phyloP scores from a whole-genome alignment of 139 green algal genomes.

The Coelastrella sp. region DNA sequence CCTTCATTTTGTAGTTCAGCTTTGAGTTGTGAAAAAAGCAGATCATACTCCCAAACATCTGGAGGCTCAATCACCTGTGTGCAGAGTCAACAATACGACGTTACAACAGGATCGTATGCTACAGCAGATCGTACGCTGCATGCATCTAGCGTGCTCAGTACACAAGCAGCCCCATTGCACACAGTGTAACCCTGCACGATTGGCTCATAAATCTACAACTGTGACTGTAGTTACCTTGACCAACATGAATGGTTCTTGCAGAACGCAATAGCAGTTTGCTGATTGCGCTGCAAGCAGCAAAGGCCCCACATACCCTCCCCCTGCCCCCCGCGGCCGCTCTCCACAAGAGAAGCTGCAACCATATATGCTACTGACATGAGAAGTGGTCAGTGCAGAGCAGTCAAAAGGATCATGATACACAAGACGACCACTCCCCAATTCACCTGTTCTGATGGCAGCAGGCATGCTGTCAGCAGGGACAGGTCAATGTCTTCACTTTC shows the following conservation, averaged over 20 bases:
- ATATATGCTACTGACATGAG: neutral
- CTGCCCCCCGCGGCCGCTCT: too few species aligned
- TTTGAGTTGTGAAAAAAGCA: constrained; percentile 45
- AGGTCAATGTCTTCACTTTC: constrained; percentile 63
- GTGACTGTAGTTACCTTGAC: too few species aligned
- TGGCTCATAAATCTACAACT: too few species aligned
- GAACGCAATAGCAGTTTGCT: too few species aligned
- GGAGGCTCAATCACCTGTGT: constrained; percentile 39
- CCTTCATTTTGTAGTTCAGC: constrained; percentile 24
- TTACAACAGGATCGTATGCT: neutral
- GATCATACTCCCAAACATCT: constrained; percentile 35
- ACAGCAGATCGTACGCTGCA: neutral
- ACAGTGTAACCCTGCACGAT: too few species aligned
- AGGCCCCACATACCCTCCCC: too few species aligned
- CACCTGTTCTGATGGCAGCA: constrained; percentile 70
- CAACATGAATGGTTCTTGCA: too few species aligned
- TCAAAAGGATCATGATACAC: neutral
- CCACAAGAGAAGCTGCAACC: too few species aligned
- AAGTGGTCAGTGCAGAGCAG: neutral
- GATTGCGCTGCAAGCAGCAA: too few species aligned
- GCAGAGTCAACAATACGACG: neutral
- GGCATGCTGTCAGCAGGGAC: constrained; percentile 63
- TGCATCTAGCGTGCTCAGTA: neutral
- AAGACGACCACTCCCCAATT: neutral
- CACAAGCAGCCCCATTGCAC: neutral